These are phyloP conservation scores for Amphichorda felina DNA, from an alignment of 2,329 filamentous ascomycete genomes.

Conservation along the genomic window DNA sequence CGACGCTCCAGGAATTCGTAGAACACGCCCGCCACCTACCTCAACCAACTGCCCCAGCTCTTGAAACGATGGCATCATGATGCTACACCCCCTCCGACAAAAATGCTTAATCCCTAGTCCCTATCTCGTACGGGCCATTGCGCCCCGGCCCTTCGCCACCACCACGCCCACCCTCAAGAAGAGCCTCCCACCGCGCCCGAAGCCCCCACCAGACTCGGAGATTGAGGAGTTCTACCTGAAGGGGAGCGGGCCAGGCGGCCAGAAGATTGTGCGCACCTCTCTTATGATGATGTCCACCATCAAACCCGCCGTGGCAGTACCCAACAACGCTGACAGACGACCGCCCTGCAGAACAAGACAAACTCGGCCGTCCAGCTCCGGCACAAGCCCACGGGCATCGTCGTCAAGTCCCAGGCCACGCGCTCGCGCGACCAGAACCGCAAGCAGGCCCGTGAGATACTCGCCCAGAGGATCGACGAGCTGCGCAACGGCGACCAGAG, in stretches of 20 bases:
- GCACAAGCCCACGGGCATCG: conserved; percentile 80
- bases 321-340: conserved; percentile 1
- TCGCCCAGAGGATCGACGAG: conserved; percentile 66
- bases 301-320: too few relatives aligned
- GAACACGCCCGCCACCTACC: too few relatives aligned
- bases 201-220: conserved; percentile 61
- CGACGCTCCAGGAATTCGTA: too few relatives aligned
- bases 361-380: conserved; percentile 88
- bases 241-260: conserved; percentile 83
- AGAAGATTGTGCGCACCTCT: conserved; percentile 63
- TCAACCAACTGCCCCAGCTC: too few relatives aligned
- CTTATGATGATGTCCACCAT: too few relatives aligned
- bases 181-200: conserved; percentile 61
- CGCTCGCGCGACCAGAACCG: conserved; percentile 79
- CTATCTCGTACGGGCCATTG: background rate
- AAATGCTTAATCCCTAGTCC: background rate
- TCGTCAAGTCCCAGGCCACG: conserved; percentile 89
- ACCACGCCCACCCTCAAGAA: conserved; percentile 40
- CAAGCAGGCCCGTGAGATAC: conserved; percentile 65
- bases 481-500: conserved; percentile 59
- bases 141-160: conserved; percentile 16
- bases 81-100: background rate
- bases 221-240: conserved; percentile 81
- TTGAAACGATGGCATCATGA: conserved; percentile 1
- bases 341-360: conserved; percentile 73